Evolutionary conservation across 2,329 filamentous ascomycete genomes (phyloP), one percentile per base, ranked within the genome.

Genomic region (Diaporthe sp.): DNA sequence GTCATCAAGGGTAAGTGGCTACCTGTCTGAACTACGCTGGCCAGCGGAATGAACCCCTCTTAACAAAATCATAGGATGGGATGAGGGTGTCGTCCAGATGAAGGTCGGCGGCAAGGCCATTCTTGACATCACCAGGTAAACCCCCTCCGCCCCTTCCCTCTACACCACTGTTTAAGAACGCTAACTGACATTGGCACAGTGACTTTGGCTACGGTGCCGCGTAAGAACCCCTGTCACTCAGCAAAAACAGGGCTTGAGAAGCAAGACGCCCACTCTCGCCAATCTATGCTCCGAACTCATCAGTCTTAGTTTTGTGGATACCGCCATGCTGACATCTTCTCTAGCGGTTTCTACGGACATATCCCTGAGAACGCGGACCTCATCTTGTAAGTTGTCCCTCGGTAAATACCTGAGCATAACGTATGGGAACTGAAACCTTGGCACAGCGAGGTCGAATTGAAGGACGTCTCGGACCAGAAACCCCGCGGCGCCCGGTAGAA

Each of bases 51-150:
- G 80, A 9, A 65, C 4, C 1, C 13, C 25, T 12, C 10, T 49
- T 75, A 79, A 65, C 57, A 53, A 46, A 22, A 74, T 73, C 78
- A 77, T 79, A 95, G 94, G 92, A 79, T 97, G 91, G 95, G 95
- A 95, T 82, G 92, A 98, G 86, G 96, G 94, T 79, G 95, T 98
- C 72, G 86, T 88, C 68, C 88, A 91, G 82, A 98, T 99, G 96
- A 93, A 93, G 83, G 88, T 98, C 75, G 96, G 96, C 83, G 96
- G 98, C 90, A 96, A 94, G 88, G 93, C 95, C 72, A 94, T 91
- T 70, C 89, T 99, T 78, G 93, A 92, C 79, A 98, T 98, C 82
- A 90, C 92, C 78, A 89, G 90, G 93, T 95, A 89, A 84, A 53
- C 42, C 25, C 6, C 22, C 22, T 31, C 31, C 31, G 4, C 22